Conservation (phyloP, 2,329 filamentous ascomycete genomes). For the Coniochaeta sp. region DNA sequence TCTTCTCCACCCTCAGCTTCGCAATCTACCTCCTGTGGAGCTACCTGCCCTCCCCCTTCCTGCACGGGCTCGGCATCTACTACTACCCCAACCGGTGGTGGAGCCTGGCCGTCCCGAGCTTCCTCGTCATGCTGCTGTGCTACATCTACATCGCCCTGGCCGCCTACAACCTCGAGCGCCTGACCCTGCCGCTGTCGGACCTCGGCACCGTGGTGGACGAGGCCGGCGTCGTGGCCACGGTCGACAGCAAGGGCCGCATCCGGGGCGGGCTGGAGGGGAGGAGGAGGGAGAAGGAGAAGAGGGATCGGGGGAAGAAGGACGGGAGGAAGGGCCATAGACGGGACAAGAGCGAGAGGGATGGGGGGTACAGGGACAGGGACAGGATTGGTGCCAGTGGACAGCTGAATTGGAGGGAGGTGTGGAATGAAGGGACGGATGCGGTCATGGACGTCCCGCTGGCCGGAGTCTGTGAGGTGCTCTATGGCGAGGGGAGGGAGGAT, state of each 20-base stretch:
- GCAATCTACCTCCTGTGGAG: slow-evolving; percentile 70
- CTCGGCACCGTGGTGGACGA: slow-evolving; percentile 91
- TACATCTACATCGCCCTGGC: slow-evolving; percentile 95
- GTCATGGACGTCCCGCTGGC: slow-evolving; percentile 95
- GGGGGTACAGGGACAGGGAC: slow-evolving; percentile 17
- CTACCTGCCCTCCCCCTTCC: slow-evolving; percentile 83
- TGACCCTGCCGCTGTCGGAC: slow-evolving; percentile 72
- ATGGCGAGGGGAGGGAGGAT: slow-evolving; percentile 49
- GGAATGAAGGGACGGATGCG: slow-evolving; percentile 90
- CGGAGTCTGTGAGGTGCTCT: slow-evolving; percentile 90
- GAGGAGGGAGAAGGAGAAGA: slow-evolving; percentile 28
- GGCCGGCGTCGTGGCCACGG: slow-evolving; percentile 74
- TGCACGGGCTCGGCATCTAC: slow-evolving; percentile 87
- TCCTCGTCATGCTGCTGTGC: slow-evolving; percentile 77
- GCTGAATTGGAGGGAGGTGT: slow-evolving; percentile 70
- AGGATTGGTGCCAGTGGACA: slow-evolving; percentile 14
- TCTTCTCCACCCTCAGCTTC: slow-evolving; percentile 79
- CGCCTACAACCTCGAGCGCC: slow-evolving; percentile 79
- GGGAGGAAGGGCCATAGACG: slow-evolving; percentile 23
- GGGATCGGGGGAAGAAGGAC: slow-evolving; percentile 26
- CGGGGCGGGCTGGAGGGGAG: slow-evolving; percentile 23
- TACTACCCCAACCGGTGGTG: slow-evolving; percentile 99
- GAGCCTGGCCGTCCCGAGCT: slow-evolving; percentile 86
- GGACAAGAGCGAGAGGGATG: slow-evolving; percentile 16
- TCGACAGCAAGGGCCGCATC: slow-evolving; percentile 61